Evolutionary conservation across 2,329 filamentous ascomycete genomes (phyloP).

Genomic region (Clonostachys rosea): DNA sequence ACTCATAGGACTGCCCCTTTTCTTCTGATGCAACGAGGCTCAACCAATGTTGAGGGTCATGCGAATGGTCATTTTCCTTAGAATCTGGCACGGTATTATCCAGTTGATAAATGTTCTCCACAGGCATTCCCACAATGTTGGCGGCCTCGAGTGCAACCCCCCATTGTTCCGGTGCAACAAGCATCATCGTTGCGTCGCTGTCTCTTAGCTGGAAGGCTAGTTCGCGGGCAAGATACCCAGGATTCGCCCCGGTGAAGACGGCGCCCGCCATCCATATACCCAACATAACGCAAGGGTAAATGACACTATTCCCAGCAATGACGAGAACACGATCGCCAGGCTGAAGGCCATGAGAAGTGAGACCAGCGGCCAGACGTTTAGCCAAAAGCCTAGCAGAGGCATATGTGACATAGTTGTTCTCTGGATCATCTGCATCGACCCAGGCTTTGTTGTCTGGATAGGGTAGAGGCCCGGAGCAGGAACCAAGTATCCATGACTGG

Average conservation of each 20-base stretch:
- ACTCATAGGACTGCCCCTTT: constrained; percentile 54
- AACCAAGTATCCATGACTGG: constrained; percentile 51
- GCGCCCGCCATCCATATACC: constrained; percentile 75
- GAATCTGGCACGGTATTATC: constrained; percentile 49
- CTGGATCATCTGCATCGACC: constrained; percentile 62
- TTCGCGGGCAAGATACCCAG: constrained; percentile 62
- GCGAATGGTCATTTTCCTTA: neutral
- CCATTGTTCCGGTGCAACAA: constrained; percentile 57
- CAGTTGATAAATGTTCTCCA: constrained; percentile 58
- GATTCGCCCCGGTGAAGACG: constrained; percentile 73
- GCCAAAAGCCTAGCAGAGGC: constrained; percentile 63
- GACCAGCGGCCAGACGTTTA: constrained; percentile 67
- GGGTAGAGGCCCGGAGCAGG: constrained; percentile 31
- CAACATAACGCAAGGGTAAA: constrained; percentile 66
- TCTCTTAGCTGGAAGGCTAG: constrained; percentile 72
- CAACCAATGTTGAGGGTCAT: constrained; percentile 51
- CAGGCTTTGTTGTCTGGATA: constrained; percentile 37
- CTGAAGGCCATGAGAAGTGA: constrained; percentile 58
- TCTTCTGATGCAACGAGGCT: constrained; percentile 46
- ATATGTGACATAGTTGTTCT: constrained; percentile 62
- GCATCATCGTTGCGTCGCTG: constrained; percentile 61
- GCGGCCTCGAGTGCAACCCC: constrained; percentile 65
- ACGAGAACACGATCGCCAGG: constrained; percentile 68
- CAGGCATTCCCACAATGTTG: constrained; percentile 46
- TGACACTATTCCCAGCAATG: constrained; percentile 70